Base-by-base conservation (phyloP, 129 eudicot species). In the Flaveria ramosissima region DNA sequence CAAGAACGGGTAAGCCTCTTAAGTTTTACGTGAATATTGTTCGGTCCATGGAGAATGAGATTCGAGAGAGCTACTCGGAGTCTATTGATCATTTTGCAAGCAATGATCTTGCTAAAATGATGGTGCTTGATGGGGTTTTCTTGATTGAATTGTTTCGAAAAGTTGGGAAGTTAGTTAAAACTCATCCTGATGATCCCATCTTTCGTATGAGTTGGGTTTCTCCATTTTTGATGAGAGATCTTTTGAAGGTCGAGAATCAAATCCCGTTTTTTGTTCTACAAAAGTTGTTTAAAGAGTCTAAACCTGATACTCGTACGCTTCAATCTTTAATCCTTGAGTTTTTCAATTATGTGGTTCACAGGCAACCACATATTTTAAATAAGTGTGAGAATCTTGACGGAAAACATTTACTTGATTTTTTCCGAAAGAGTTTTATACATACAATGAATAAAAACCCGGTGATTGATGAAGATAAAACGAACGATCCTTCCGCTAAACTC, bases 71-170 rank as follows among this genome's bases (percentile, higher is more conserved):
- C 46, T 82, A 82, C 59, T 82, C 85, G 8, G 82, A 82, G 68
- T 70, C 73, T n/a, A 76, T 71, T 5, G 76, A 82, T n/a, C 53
- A 10, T 43, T 66, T 70, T 63, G 7, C 32, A 9, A 71, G 39
- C 1, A 48, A 62, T 60, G 82, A 82, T 19, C 82, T 82, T 76
- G 85, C 81, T 52, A 82, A 76, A 72, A 82, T 82, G 82, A 82
- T 82, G 85, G 85, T 82, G 53, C 82, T 82, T 70, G 85, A 82
- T 76, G 82, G 85, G 41, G 15, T 76, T 21, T 82, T 82, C 43
- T 70, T 82, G 55, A 76, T 82, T 30, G 85, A 82, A 45, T 64
- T 82, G 59, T 82, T 82, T 14, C 53, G 82, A 43, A 82, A 76
- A 82, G 85, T 76, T 71, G 85, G 82, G 20, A 77, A 57, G 19